phyloP scores from a whole-genome alignment of 495 filamentous ascomycete genomes.

The Lindgomyces ingoldianus region DNA sequence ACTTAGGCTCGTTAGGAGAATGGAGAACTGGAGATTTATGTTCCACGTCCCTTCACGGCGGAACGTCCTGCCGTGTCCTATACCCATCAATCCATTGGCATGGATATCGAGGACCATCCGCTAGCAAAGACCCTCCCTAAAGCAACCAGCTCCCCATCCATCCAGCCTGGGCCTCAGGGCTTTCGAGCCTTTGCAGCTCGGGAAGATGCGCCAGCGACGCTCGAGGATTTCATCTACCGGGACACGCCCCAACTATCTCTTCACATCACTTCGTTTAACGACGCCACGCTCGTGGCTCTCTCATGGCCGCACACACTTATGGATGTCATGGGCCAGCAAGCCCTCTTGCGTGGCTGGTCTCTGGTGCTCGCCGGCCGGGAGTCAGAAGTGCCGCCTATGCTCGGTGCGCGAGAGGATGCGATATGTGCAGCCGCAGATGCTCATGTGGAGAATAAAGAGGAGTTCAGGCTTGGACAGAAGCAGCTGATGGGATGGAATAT shows the following conservation, averaged over 20 bases:
- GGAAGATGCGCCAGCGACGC: slow-evolving; percentile 28
- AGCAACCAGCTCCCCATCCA: slow-evolving; percentile 29
- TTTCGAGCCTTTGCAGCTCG: slow-evolving; percentile 35
- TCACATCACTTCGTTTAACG: slow-evolving; percentile 52
- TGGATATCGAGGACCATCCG: slow-evolving; percentile 17
- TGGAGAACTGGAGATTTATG: slow-evolving; percentile 19
- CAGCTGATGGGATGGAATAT: slow-evolving; percentile 37
- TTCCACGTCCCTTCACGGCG: slow-evolving; percentile 16
- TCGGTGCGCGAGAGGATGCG: slow-evolving; percentile 41
- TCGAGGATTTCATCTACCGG: slow-evolving; percentile 48
- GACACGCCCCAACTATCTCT: slow-evolving; percentile 52
- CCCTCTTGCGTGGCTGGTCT: slow-evolving; percentile 44
- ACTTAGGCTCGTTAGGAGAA: not conserved
- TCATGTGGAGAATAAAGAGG: slow-evolving; percentile 23
- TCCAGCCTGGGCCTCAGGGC: slow-evolving; percentile 42
- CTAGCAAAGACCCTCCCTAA: slow-evolving; percentile 13
- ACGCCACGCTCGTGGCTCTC: slow-evolving; percentile 53
- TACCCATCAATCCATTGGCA: slow-evolving; percentile 1
- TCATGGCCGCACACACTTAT: slow-evolving; percentile 53
- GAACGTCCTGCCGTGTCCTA: slow-evolving; percentile 23
- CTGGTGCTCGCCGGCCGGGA: slow-evolving; percentile 46
- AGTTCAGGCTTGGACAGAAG: slow-evolving; percentile 26
- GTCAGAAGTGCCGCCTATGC: slow-evolving; percentile 45
- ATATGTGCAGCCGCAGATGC: slow-evolving; percentile 31
- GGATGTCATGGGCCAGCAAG: slow-evolving; percentile 49